phyloP scores from a whole-genome alignment of 202 grass and related monocot species.

The Schoenoplectus tabernaemontani region DNA sequence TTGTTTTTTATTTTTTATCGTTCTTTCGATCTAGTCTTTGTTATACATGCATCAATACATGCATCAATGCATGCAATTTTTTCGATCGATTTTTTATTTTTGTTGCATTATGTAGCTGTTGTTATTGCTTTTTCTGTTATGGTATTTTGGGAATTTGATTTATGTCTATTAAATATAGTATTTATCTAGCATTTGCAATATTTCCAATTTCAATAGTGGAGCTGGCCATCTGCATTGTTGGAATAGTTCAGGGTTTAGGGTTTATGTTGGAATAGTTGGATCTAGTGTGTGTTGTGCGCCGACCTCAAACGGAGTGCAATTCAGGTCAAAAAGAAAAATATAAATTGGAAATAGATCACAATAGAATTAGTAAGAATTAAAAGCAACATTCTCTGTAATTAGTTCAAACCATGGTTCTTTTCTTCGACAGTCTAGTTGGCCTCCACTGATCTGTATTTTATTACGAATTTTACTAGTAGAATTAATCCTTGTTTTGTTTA shows the following conservation, averaged over 20 bases:
- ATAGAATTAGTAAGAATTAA: background rate
- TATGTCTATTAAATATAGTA: background rate
- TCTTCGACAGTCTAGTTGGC: background rate
- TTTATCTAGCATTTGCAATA: background rate
- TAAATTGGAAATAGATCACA: background rate
- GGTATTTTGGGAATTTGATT: background rate
- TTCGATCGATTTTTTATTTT: no score
- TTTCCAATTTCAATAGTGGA: background rate
- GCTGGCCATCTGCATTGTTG: background rate
- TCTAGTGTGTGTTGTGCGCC: background rate
- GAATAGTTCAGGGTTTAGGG: background rate
- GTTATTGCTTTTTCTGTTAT: background rate
- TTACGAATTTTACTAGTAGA: background rate
- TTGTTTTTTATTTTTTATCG: background rate
- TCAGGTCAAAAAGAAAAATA: background rate
- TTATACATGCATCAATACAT: no score
- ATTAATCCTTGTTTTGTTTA: background rate
- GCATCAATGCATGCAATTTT: background rate
- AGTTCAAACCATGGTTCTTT: background rate
- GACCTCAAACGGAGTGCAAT: background rate
- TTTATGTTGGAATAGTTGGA: background rate
- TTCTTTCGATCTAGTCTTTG: background rate
- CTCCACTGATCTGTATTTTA: background rate
- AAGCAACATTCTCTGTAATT: background rate
- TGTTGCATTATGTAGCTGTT: background rate